Evolutionary conservation across 1,139 yeast species (phyloP).

Genomic region (Suhomyces coccinellae): DNA sequence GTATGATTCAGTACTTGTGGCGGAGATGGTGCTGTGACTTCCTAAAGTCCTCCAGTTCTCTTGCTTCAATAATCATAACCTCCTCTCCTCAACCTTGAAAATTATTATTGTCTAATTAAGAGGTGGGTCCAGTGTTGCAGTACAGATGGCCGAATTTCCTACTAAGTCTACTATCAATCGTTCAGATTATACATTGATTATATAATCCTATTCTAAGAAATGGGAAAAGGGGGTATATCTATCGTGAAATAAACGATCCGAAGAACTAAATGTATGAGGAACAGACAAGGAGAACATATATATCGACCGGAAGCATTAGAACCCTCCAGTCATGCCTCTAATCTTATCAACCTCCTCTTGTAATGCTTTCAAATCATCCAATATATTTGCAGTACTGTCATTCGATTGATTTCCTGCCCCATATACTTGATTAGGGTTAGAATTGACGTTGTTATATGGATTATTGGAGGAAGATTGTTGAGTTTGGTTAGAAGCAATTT

Average conservation of each 20-base stretch:
- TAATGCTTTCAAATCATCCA: constrained; percentile 61
- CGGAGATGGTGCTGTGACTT: no score
- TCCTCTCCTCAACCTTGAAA: no score
- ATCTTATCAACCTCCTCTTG: constrained; percentile 65
- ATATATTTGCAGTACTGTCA: constrained; percentile 50
- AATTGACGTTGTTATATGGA: constrained; percentile 10
- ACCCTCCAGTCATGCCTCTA: constrained; percentile 51
- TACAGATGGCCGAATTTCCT: no score
- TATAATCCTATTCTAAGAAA: background rate
- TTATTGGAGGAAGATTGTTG: constrained; percentile 6
- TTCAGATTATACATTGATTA: background rate
- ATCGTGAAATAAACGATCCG: background rate
- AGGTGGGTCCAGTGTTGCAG: no score
- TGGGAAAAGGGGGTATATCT: background rate
- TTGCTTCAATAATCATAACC: no score
- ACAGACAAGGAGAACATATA: background rate
- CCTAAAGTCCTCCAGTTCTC: no score
- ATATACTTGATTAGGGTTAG: constrained; percentile 5
- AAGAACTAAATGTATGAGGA: constrained; percentile 2
- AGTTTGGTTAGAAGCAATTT: constrained; percentile 17
- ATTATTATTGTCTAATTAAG: no score
- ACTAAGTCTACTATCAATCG: background rate
- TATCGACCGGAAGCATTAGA: constrained; percentile 19
- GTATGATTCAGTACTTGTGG: no score
- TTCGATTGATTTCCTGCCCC: constrained; percentile 16